Evolutionary conservation across 2,329 filamentous ascomycete species (phyloP), one percentile per base, ranked within the genome.

Genomic region (Colletotrichum sp.): DNA sequence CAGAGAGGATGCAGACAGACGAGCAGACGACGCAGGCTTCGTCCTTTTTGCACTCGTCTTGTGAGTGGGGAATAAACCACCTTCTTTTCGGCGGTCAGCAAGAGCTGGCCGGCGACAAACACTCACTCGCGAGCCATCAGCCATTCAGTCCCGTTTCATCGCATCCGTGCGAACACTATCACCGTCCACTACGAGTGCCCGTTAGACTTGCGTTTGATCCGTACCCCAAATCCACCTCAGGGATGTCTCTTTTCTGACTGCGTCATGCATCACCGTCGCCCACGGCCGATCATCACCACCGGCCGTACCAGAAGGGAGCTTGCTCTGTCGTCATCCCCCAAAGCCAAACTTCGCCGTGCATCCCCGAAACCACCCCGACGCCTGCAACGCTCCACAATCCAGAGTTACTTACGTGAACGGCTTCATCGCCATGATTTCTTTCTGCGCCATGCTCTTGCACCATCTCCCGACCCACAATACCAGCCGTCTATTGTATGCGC

Each of bases 71-170:
- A 30, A 30, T 1, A n/a, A 48, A 48, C 15, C 7, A 57, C 12
- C 12, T 15, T 32, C 57, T 52, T 38, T 28, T 24, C 26, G 15
- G 64, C 32, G 32, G 64, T 30, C 26, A 48, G 18, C 15, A 55
- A 9, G 10, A 48, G 60, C 32, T 26, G 9, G 38, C 13, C 15
- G 21, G 67, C 26, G 60, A 55, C 26, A 30, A 32, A 15, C 36
- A 73, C 32, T 38, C 26, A 34, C 55, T 12, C 18, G 18, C 28
- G 15, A 15, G 15, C 55, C 30, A 63, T 21, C 18, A 15, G 55
- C 48, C 48, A 66, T 38, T 36, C 30, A 48, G 64, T 32, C 34
- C 63, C 63, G 72, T 75, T 77, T 77, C 75, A 68, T 65, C 38
- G 43, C 67, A 72, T 68, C 67, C 38, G 67, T 72, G 58, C 74